Evolutionary conservation across 345 rosid species (phyloP).

Genomic region (Eucalyptus rudis): DNA sequence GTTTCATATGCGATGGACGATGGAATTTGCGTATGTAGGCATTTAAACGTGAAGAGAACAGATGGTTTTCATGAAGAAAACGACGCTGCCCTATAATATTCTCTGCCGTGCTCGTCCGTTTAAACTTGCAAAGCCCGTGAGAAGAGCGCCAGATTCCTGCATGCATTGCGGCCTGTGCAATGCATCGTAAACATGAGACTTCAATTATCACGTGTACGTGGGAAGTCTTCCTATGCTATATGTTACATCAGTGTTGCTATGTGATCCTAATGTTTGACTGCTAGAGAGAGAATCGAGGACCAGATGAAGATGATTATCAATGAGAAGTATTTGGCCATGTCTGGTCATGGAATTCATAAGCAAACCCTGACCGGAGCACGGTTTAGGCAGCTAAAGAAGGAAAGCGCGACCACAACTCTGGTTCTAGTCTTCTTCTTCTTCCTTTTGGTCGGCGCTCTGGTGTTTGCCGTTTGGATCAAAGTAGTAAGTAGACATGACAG

Average conservation of each 20-base stretch:
- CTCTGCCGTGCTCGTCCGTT: neutral
- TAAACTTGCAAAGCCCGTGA: neutral
- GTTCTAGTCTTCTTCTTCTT: constrained; percentile 2
- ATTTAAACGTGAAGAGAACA: neutral
- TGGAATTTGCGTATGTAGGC: neutral
- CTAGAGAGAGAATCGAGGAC: neutral
- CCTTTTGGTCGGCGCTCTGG: constrained; percentile 8
- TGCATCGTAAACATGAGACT: neutral
- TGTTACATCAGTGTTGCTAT: neutral
- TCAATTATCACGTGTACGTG: neutral
- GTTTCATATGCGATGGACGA: neutral
- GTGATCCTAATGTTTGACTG: neutral
- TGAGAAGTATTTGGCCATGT: neutral
- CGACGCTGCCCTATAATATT: neutral
- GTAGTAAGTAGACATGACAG: neutral
- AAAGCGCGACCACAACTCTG: neutral
- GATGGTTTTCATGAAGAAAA: neutral
- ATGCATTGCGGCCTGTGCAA: neutral
- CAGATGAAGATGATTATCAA: neutral
- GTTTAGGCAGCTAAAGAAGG: neutral
- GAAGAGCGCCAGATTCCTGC: neutral
- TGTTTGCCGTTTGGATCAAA: neutral
- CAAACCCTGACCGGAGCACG: neutral
- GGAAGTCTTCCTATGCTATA: neutral
- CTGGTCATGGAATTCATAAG: neutral